These are phyloP conservation scores for Chaetomium globosum DNA, from an alignment of 2,329 filamentous ascomycete genomes.

Conservation along the genomic window DNA sequence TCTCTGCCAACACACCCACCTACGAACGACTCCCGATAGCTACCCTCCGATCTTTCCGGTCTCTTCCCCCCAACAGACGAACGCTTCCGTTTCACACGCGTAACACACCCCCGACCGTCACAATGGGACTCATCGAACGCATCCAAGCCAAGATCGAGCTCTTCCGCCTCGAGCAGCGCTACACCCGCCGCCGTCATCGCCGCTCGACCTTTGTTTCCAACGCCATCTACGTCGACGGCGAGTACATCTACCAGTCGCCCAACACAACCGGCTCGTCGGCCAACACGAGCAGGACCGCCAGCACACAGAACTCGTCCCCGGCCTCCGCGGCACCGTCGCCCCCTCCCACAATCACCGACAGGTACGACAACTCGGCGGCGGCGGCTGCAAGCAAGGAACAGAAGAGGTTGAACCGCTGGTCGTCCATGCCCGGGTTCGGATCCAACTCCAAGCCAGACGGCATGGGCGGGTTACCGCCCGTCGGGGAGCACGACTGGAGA, in stretches of 20 bases:
- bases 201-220: constrained; percentile 87
- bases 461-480: constrained; percentile 24
- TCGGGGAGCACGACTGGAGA: constrained; percentile 29
- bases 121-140: constrained; percentile 59
- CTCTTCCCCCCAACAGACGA: background rate
- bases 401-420: constrained; percentile 59
- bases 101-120: constrained; percentile 19
- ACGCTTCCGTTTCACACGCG: background rate
- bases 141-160: constrained; percentile 78
- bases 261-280: constrained; percentile 60
- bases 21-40: background rate
- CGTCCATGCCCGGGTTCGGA: constrained; percentile 59
- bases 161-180: constrained; percentile 92
- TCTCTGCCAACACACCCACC: background rate
- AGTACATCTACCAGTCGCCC: constrained; percentile 80
- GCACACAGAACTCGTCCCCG: constrained; percentile 40
- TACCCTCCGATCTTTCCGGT: background rate
- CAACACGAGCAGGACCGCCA: constrained; percentile 44
- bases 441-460: constrained; percentile 41
- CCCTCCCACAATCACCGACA: background rate
- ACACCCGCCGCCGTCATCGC: constrained; percentile 83
- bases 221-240: constrained; percentile 90
- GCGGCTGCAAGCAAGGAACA: constrained; percentile 33
- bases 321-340: background rate
- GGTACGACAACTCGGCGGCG: too few species aligned